phyloP scores from a whole-genome alignment of 2,329 filamentous ascomycete genomes.

The Teratosphaeria destructans region DNA sequence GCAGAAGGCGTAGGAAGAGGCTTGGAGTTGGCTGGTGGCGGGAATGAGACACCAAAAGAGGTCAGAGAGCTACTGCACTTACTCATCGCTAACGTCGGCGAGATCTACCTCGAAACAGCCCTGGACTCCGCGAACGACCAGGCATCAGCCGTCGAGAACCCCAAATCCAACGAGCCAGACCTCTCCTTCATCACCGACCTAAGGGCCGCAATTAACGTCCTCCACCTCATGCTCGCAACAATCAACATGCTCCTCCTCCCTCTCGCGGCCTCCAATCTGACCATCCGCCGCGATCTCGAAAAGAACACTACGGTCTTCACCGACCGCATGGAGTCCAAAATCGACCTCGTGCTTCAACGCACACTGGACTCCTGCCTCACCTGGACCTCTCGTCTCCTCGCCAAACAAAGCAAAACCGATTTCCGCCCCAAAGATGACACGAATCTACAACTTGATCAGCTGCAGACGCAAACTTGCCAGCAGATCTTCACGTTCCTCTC shows the following conservation, averaged over 20 bases:
- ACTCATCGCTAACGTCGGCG: constrained; percentile 76
- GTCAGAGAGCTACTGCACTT: constrained; percentile 76
- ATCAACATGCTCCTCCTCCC: constrained; percentile 84
- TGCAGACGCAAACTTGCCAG: constrained; percentile 79
- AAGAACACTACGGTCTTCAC: constrained; percentile 66
- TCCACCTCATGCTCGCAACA: constrained; percentile 87
- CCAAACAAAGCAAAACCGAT: constrained; percentile 75
- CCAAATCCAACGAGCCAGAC: constrained; percentile 72
- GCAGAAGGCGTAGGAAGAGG: constrained; percentile 88
- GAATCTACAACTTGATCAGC: constrained; percentile 52
- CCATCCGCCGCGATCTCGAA: constrained; percentile 80
- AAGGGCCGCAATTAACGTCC: constrained; percentile 73
- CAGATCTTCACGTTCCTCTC: constrained; percentile 68
- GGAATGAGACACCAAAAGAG: constrained; percentile 85
- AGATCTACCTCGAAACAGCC: constrained; percentile 60
- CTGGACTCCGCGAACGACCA: constrained; percentile 63
- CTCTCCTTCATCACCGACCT: constrained; percentile 71
- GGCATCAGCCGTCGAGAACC: constrained; percentile 63
- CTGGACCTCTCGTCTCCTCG: constrained; percentile 63
- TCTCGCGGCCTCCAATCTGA: constrained; percentile 79
- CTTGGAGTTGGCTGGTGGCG: constrained; percentile 70
- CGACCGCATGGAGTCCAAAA: constrained; percentile 73
- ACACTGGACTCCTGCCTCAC: constrained; percentile 64
- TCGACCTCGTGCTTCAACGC: constrained; percentile 58
- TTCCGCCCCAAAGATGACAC: constrained; percentile 80